A percentile compares a stretch with the other conserved stretches of the same genome.
phyloP scores from a whole-genome alignment of 441 rosid genomes.

The Omphalea diandra region DNA sequence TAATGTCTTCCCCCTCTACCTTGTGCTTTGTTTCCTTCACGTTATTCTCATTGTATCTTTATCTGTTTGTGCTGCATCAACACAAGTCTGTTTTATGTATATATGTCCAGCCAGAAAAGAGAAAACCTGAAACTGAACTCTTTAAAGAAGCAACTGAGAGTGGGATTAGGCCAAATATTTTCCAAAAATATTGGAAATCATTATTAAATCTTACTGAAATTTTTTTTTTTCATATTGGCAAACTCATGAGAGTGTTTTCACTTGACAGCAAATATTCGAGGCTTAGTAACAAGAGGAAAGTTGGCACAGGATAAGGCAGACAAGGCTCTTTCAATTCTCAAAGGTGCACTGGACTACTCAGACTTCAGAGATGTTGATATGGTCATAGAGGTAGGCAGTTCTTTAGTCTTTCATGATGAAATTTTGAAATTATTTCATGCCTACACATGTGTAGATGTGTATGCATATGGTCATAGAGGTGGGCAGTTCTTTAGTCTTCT shows the following conservation, averaged over 20 bases:
- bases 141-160: not conserved
- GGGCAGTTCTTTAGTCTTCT: slow-evolving; percentile 10
- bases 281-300: slow-evolving; percentile 72
- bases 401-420: not conserved
- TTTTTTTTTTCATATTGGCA: slow-evolving; percentile 9
- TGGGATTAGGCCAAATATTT: not conserved
- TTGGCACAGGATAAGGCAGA: slow-evolving; percentile 68
- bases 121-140: not conserved
- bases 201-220: not conserved
- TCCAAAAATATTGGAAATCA: not conserved
- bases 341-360: slow-evolving; percentile 79
- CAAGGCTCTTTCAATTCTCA: slow-evolving; percentile 71
- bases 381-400: slow-evolving; percentile 79
- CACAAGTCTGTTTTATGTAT: not conserved
- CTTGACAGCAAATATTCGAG: slow-evolving; percentile 66
- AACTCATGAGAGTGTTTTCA: slow-evolving; percentile 16
- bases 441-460: slow-evolving; percentile 14
- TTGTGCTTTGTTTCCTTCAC: not conserved
- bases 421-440: not conserved
- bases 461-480: slow-evolving; percentile 98
- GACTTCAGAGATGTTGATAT: slow-evolving; percentile 88
- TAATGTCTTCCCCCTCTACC: not conserved
- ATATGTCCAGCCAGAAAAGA: not conserved
- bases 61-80: not conserved
- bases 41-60: not conserved